phyloP scores from a whole-genome alignment of 2,329 filamentous ascomycete genomes.

The Xylaria sp. region DNA sequence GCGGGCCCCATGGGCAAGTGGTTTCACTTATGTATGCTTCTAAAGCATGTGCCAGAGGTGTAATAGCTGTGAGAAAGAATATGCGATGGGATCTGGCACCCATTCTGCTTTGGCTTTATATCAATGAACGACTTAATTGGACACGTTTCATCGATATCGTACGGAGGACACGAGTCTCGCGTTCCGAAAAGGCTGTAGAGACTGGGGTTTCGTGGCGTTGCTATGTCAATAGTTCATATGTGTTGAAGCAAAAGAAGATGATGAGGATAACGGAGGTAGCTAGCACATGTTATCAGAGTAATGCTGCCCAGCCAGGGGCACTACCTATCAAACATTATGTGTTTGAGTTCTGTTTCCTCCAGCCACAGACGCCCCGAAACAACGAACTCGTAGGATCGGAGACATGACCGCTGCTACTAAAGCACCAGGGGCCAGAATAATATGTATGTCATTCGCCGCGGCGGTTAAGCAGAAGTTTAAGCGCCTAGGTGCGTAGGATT shows the following conservation, averaged over 20 bases:
- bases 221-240: background rate
- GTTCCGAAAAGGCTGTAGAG: background rate
- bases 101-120: conserved; percentile 1
- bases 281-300: background rate
- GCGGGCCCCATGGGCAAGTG: conserved; percentile 9
- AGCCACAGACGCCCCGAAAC: conserved; percentile 3
- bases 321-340: conserved; percentile 2
- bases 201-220: background rate
- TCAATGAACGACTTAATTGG: too few species aligned
- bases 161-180: background rate
- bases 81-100: background rate
- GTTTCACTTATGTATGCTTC: background rate
- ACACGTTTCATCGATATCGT: background rate
- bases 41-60: background rate
- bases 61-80: background rate
- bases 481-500: background rate
- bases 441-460: background rate
- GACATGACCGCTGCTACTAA: background rate
- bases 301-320: background rate
- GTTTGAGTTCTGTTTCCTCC: conserved; percentile 12
- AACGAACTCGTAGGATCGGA: background rate
- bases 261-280: too few species aligned
- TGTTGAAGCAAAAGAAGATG: too few species aligned
- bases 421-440: too few species aligned
- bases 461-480: background rate